A percentile compares a stretch with the other conserved stretches of the same genome.
phyloP scores from a whole-genome alignment of 768 basidiomycete genomes.

The Amanita polypyramis region DNA sequence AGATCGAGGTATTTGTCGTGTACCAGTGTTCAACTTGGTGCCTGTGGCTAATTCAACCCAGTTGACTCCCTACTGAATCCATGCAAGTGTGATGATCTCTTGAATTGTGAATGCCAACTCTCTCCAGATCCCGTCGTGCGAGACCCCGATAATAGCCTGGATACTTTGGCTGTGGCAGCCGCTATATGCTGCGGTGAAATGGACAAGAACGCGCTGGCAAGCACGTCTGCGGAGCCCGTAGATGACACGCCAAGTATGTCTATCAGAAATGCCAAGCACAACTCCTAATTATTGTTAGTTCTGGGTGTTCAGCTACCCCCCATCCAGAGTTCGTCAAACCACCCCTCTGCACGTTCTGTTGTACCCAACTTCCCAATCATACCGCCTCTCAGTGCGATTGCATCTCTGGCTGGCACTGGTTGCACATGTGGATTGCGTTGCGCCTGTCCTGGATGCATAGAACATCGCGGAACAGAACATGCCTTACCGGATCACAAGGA shows the following conservation, averaged over 20 bases:
- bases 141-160: slow-evolving; percentile 14
- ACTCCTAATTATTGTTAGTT: slow-evolving; percentile 15
- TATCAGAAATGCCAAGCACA: background rate
- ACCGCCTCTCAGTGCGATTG: slow-evolving; percentile 48
- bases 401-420: slow-evolving; percentile 53
- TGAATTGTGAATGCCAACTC: slow-evolving; percentile 28
- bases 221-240: slow-evolving; percentile 1
- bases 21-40: slow-evolving; percentile 3
- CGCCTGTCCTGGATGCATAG: slow-evolving; percentile 61
- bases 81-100: slow-evolving; percentile 46
- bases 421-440: slow-evolving; percentile 66
- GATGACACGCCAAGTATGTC: background rate
- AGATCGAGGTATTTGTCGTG: slow-evolving; percentile 35
- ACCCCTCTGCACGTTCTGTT: slow-evolving; percentile 14
- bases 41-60: slow-evolving; percentile 17
- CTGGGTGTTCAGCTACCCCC: slow-evolving; percentile 41
- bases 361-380: slow-evolving; percentile 44
- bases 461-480: slow-evolving; percentile 50
- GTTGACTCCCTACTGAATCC: slow-evolving; percentile 57
- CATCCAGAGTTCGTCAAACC: slow-evolving; percentile 23
- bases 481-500: slow-evolving; percentile 33
- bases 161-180: slow-evolving; percentile 28
- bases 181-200: slow-evolving; percentile 16
- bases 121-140: slow-evolving; percentile 9
- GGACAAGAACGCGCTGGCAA: slow-evolving; percentile 9